phyloP scores from a whole-genome alignment of 306 rosid genomes.

The Malus domestica region DNA sequence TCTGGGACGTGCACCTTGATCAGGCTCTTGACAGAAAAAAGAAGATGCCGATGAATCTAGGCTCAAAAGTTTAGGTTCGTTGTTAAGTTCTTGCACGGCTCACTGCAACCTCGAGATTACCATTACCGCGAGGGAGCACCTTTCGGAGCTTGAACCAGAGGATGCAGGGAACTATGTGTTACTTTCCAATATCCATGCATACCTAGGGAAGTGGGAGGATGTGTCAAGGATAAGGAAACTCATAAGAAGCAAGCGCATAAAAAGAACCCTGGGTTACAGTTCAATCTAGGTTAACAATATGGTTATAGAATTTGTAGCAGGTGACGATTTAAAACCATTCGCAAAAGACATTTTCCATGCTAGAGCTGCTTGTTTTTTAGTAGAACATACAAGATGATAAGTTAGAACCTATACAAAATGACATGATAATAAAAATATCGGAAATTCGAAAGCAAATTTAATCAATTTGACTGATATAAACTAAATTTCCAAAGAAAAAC shows the following conservation, averaged over 20 bases:
- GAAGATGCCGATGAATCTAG: conserved; percentile 64
- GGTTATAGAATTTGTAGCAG: conserved; percentile 57
- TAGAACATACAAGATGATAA: conserved; percentile 18
- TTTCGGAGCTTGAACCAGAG: conserved; percentile 66
- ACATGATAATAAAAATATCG: not conserved
- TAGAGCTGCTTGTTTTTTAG: conserved; percentile 35
- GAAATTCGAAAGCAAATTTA: not conserved
- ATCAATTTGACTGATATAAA: not conserved
- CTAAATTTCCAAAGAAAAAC: not conserved
- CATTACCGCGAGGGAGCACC: conserved; percentile 48
- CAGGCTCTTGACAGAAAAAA: conserved; percentile 49
- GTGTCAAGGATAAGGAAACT: conserved; percentile 58
- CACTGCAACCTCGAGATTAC: conserved; percentile 61
- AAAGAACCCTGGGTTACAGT: conserved; percentile 75
- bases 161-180: conserved; percentile 75
- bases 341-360: conserved; percentile 43
- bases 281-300: conserved; percentile 51
- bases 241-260: conserved; percentile 46
- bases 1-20: conserved; percentile 60
- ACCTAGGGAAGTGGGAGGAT: conserved; percentile 65
- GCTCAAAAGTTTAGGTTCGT: conserved; percentile 74
- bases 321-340: conserved; percentile 51
- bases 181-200: conserved; percentile 71
- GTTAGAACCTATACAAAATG: not conserved
- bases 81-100: conserved; percentile 66